phyloP scores from a whole-genome alignment of 169 alveolate genomes.

The Eimeria necatrix region DNA sequence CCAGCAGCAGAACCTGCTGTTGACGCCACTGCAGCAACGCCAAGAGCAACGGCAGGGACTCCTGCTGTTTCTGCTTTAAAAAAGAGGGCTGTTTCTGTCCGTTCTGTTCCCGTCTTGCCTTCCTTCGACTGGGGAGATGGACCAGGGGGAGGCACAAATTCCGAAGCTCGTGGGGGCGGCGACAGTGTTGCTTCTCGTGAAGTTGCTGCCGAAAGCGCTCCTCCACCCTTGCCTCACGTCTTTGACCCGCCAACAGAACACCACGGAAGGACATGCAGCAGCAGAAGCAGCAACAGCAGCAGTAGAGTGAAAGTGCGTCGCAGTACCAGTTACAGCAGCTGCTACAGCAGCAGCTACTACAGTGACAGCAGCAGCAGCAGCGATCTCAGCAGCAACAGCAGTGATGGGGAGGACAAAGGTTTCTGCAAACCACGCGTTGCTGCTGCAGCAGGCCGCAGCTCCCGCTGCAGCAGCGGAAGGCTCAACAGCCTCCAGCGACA shows the following conservation, averaged over 20 bases:
- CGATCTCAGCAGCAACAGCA: constrained; percentile 61
- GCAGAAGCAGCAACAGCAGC: constrained; percentile 32
- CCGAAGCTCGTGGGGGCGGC: neutral
- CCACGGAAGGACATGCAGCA: neutral
- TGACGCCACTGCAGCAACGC: neutral
- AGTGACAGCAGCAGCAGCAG: constrained; percentile 64
- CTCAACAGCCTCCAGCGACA: neutral
- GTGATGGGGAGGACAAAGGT: neutral
- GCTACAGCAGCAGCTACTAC: constrained; percentile 8
- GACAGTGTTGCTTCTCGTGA: neutral
- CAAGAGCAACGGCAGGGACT: neutral
- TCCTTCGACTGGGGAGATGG: neutral
- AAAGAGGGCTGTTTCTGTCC: neutral
- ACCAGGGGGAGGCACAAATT: neutral
- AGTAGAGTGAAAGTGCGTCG: neutral
- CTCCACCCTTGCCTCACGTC: neutral
- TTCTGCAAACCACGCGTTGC: neutral
- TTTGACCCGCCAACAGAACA: neutral
- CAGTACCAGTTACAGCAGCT: constrained; percentile 17
- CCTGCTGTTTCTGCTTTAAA: neutral
- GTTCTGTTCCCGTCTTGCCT: neutral
- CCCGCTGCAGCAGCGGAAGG: constrained; percentile 43
- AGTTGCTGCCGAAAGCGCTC: neutral
- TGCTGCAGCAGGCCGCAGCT: constrained; percentile 44
- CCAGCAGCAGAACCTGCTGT: neutral